Percentiles rank a stretch among this genome's conserved stretches.
phyloP scores from a whole-genome alignment of 2,329 filamentous ascomycete species.

The Ascochyta lentis region DNA sequence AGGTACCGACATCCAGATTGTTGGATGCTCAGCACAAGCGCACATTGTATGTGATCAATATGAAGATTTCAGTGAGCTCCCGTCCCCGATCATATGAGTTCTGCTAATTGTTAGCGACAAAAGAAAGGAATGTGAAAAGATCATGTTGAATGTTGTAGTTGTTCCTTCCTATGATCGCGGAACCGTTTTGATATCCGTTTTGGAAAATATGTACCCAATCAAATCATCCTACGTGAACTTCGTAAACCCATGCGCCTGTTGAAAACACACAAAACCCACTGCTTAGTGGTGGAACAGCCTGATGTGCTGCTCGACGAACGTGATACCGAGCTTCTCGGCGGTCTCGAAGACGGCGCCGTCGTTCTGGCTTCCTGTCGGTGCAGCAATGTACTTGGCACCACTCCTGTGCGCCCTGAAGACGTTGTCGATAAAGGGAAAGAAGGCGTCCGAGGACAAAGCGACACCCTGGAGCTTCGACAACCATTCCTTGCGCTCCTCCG shows the following conservation, averaged over 20 bases:
- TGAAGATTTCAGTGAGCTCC: background rate
- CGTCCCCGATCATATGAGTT: background rate
- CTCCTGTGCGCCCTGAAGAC: constrained; percentile 89
- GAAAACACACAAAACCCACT: constrained; percentile 7
- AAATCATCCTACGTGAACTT: constrained; percentile 17
- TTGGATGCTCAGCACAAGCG: background rate
- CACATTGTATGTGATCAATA: background rate
- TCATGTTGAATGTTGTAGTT: constrained; percentile 16
- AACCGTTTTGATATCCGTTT: constrained; percentile 13
- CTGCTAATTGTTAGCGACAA: background rate
- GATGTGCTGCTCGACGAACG: constrained; percentile 93
- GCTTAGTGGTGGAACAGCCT: constrained; percentile 91
- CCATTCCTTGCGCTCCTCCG: constrained; percentile 86
- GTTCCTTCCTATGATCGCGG: constrained; percentile 3
- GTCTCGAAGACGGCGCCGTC: constrained; percentile 83
- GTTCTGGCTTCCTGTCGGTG: constrained; percentile 88
- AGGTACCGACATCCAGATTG: constrained; percentile 1
- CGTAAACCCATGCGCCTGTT: constrained; percentile 18
- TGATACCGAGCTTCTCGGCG: constrained; percentile 88
- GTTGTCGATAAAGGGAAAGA: constrained; percentile 99
- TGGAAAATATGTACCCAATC: constrained; percentile 13
- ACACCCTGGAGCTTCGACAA: constrained; percentile 81
- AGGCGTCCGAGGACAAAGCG: constrained; percentile 90
- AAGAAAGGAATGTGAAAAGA: background rate
- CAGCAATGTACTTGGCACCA: constrained; percentile 94